Evolutionary conservation across 2,329 filamentous ascomycete genomes (phyloP).

Genomic region (Fusarium buharicum): DNA sequence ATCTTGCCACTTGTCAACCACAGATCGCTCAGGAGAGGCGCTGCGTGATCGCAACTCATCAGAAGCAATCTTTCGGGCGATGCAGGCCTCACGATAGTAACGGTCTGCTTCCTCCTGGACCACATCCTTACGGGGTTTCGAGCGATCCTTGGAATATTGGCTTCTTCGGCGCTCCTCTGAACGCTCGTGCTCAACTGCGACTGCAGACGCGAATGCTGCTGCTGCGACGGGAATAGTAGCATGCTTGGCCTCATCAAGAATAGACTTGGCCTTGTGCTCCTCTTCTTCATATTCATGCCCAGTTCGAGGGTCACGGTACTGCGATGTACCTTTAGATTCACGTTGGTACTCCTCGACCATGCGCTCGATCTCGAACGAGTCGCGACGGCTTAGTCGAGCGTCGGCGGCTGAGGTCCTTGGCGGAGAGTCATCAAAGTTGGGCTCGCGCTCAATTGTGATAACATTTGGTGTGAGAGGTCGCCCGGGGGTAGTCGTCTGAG

Average conservation of each 20-base stretch:
- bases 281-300: constrained; percentile 51
- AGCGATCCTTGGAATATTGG: constrained; percentile 48
- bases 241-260: constrained; percentile 59
- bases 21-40: constrained; percentile 62
- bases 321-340: constrained; percentile 30
- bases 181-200: constrained; percentile 56
- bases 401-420: constrained; percentile 43
- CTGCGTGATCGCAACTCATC: constrained; percentile 65
- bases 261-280: constrained; percentile 56
- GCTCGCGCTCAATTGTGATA: constrained; percentile 65
- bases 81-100: constrained; percentile 65
- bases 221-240: constrained; percentile 61
- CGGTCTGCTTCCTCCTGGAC: constrained; percentile 68
- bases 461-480: constrained; percentile 62
- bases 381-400: constrained; percentile 59
- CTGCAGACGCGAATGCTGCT: constrained; percentile 59
- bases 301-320: constrained; percentile 35
- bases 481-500: constrained; percentile 52
- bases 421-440: constrained; percentile 57
- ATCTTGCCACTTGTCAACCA: constrained; percentile 64
- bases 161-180: constrained; percentile 49
- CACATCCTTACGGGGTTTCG: constrained; percentile 52
- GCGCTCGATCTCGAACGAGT: constrained; percentile 59
- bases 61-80: constrained; percentile 64
- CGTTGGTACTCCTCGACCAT: constrained; percentile 48